Percentiles rank a stretch among this genome's conserved stretches.
phyloP scores from a whole-genome alignment of 2,329 filamentous ascomycete species.

The Stemphylium vesicarium region DNA sequence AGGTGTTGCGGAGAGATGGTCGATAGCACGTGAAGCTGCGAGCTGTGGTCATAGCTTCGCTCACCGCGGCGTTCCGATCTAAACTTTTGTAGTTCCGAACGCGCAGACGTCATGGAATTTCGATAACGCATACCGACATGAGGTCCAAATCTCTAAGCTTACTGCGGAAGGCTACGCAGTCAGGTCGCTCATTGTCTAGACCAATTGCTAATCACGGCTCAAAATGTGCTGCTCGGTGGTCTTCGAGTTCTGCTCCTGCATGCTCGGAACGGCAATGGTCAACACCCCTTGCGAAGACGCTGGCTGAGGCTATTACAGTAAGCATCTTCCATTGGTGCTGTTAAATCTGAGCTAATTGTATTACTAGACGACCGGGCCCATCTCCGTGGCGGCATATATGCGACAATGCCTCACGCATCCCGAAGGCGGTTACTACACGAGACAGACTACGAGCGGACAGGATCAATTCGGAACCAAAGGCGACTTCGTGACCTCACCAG shows the following conservation, averaged over 20 bases:
- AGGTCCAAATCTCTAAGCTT: constrained; percentile 37
- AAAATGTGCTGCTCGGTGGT: constrained; percentile 48
- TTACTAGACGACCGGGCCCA: constrained; percentile 79
- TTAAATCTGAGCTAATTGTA: constrained; percentile 3
- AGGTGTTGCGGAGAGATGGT: neutral
- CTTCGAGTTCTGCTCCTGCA: constrained; percentile 24
- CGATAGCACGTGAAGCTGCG: constrained; percentile 4
- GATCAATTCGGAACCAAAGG: constrained; percentile 94
- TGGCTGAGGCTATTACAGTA: constrained; percentile 87
- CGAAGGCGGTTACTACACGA: constrained; percentile 91
- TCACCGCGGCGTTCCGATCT: constrained; percentile 35
- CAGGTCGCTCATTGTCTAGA: constrained; percentile 17
- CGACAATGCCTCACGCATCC: constrained; percentile 96
- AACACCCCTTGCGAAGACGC: constrained; percentile 85
- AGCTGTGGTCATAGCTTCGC: constrained; percentile 44
- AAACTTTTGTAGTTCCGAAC: constrained; percentile 32
- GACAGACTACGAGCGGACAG: constrained; percentile 66
- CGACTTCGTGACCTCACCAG: constrained; percentile 95
- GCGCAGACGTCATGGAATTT: constrained; percentile 42
- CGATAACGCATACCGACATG: constrained; percentile 36
- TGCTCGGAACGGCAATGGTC: constrained; percentile 72
- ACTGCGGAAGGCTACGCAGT: constrained; percentile 31
- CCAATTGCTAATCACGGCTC: constrained; percentile 7
- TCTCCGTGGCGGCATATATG: constrained; percentile 95
- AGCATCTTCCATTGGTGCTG: constrained; percentile 7